Evolutionary conservation across 805 yeast species (phyloP).

Genomic region (Zygoascus biomembranicola): DNA sequence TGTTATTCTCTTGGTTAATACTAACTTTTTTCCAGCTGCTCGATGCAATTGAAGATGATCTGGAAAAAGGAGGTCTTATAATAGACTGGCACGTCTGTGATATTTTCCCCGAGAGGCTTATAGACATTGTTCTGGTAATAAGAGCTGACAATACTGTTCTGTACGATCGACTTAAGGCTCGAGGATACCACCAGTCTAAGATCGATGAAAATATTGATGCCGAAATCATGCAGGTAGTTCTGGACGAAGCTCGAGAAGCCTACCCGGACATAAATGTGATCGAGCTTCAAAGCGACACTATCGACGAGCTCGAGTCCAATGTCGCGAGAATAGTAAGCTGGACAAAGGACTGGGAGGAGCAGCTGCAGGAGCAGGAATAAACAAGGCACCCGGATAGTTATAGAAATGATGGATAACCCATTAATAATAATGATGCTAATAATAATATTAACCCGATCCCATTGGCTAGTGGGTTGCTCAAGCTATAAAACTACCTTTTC

Average conservation of each 20-base stretch:
- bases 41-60: slow-evolving; percentile 69
- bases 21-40: slow-evolving; percentile 32
- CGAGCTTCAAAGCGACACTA: slow-evolving; percentile 62
- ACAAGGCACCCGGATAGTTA: neutral
- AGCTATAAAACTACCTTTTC: neutral
- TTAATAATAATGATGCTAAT: neutral
- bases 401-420: neutral
- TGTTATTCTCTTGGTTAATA: neutral
- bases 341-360: slow-evolving; percentile 66
- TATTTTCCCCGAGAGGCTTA: slow-evolving; percentile 83
- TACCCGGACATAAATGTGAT: slow-evolving; percentile 77
- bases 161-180: slow-evolving; percentile 63
- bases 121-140: slow-evolving; percentile 86
- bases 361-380: slow-evolving; percentile 36
- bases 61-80: slow-evolving; percentile 79
- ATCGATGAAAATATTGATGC: slow-evolving; percentile 90
- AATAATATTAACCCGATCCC: too few relatives aligned
- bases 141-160: slow-evolving; percentile 65
- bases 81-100: slow-evolving; percentile 98
- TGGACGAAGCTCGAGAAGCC: slow-evolving; percentile 78
- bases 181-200: slow-evolving; percentile 76
- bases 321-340: slow-evolving; percentile 68
- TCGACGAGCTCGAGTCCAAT: slow-evolving; percentile 75
- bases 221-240: slow-evolving; percentile 90
- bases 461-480: neutral